Base-by-base conservation (phyloP, 129 eudicot species). In the Artemisia tridentata region DNA sequence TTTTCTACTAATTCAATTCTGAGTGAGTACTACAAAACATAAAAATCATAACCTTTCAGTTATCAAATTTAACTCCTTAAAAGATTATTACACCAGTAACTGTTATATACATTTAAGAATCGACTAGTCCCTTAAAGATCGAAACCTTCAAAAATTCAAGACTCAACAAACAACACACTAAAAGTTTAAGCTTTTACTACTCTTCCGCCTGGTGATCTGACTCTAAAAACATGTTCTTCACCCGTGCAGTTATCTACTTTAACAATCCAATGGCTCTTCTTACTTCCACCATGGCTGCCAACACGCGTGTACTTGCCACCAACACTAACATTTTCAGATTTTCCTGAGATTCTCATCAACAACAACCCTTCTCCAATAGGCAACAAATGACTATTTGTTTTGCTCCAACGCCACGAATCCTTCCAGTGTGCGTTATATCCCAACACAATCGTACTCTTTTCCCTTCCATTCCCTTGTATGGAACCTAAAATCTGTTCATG, bases 341-440 rank as follows among this genome's bases (percentile, higher is more conserved):
- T 75, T 51, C 72, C 82, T 0, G 78, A 78, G 5, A 84, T 75
- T 73, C 95, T 82, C 55, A 85, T 89, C 67, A 93, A 54, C 77
- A 93, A 23, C 83, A 89, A 52, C 49, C 96, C 98, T 63, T 89
- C 96, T 79, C 95, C 98, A 6, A 93, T 93, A 0, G 98, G 98
- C 87, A 93, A 78, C 79, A 93, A 66, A 52, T 89, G 96, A 58
- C 88, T 88, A 7, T 66, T 75, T 43, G 82, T 62, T 43, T 68
- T 77, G 19, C 86, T 78, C 77, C 86, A 87, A 78, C 74, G 68
- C 96, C 96, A 92, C 1, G 92, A 81, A 25, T 75, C 84, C 53
- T 77, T 84, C 78, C 90, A 83, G 31, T 87, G 84, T 34, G 98
- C 98, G 67, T 93, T 93, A 66, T 85, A 89, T 16, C 98, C 98